Evolutionary conservation across 441 rosid genomes (phyloP).

Genomic region (Adansonia grandidieri): DNA sequence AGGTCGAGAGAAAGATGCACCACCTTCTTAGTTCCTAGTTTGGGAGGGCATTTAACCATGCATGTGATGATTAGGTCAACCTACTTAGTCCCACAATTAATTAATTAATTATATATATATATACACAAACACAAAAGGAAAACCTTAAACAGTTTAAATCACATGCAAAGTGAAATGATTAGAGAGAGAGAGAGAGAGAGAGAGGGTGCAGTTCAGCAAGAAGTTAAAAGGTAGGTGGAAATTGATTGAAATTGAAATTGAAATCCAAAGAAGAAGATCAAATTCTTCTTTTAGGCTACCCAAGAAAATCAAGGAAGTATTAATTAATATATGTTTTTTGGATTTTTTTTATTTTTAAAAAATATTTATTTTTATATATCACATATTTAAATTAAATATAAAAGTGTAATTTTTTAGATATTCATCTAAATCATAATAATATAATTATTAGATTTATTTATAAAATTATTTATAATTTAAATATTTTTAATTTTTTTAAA

Average conservation of each 20-base stretch:
- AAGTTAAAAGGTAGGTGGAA: not conserved
- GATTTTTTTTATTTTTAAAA: too few relatives aligned
- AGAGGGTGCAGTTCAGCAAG: not conserved
- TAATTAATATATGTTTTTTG: too few relatives aligned
- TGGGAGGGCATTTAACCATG: slow-evolving; percentile 2
- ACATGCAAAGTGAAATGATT: not conserved
- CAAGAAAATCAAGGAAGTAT: not conserved
- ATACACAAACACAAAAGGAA: not conserved
- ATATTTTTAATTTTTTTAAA: too few relatives aligned
- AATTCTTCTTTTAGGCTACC: too few relatives aligned
- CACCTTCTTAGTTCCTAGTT: not conserved
- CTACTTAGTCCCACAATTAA: not conserved
- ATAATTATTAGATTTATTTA: too few relatives aligned
- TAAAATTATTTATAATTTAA: too few relatives aligned
- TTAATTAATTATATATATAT: not conserved
- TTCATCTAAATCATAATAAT: too few relatives aligned
- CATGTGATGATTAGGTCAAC: slow-evolving; percentile 10
- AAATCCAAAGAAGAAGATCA: not conserved
- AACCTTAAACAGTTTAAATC: not conserved
- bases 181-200: not conserved
- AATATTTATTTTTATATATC: too few relatives aligned
- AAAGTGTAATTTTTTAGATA: too few relatives aligned
- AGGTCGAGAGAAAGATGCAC: not conserved
- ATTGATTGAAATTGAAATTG: not conserved
- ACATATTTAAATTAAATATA: too few relatives aligned